Evolutionary conservation across 371 early-diverging fungal genomes (phyloP).

Genomic region (Catenaria anguillulae): DNA sequence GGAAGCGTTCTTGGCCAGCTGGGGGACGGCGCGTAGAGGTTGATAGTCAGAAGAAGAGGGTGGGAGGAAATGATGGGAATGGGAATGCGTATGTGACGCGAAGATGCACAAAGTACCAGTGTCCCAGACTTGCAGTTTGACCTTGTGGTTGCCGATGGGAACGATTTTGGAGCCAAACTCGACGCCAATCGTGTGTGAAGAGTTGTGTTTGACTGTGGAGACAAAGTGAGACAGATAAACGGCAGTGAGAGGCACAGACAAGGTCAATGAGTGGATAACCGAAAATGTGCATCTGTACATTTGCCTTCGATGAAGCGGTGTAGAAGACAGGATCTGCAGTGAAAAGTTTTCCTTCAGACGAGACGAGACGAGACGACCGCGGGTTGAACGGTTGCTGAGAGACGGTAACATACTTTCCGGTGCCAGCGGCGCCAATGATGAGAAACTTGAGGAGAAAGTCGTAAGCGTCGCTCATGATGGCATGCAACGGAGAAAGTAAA

Average conservation of each 20-base stretch:
- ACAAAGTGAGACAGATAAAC: too few species aligned
- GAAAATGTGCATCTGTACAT: slow-evolving; percentile 28
- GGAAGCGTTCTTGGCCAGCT: slow-evolving; percentile 71
- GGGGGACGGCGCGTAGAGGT: too few species aligned
- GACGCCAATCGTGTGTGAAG: slow-evolving; percentile 52
- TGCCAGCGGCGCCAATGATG: slow-evolving; percentile 45
- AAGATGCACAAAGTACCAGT: too few species aligned
- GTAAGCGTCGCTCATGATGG: too few species aligned
- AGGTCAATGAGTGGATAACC: background rate
- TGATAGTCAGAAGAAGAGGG: too few species aligned
- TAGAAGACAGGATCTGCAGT: slow-evolving; percentile 43
- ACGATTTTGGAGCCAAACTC: slow-evolving; percentile 51
- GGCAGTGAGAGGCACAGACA: too few species aligned
- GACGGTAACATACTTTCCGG: slow-evolving; percentile 21
- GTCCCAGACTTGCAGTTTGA: slow-evolving; percentile 73
- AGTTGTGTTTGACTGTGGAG: slow-evolving; percentile 38
- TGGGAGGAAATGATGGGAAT: too few species aligned
- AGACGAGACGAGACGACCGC: too few species aligned
- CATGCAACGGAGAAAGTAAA: too few species aligned
- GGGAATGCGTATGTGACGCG: too few species aligned
- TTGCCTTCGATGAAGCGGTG: slow-evolving; percentile 49
- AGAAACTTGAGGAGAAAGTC: slow-evolving; percentile 43
- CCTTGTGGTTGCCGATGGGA: slow-evolving; percentile 41
- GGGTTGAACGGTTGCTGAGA: too few species aligned
- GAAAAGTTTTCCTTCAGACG: too few species aligned